Percentiles rank a stretch among this genome's conserved stretches.
Evolutionary conservation across 2,329 filamentous ascomycete species (phyloP).

Genomic region (Aspergillus carbonarius): DNA sequence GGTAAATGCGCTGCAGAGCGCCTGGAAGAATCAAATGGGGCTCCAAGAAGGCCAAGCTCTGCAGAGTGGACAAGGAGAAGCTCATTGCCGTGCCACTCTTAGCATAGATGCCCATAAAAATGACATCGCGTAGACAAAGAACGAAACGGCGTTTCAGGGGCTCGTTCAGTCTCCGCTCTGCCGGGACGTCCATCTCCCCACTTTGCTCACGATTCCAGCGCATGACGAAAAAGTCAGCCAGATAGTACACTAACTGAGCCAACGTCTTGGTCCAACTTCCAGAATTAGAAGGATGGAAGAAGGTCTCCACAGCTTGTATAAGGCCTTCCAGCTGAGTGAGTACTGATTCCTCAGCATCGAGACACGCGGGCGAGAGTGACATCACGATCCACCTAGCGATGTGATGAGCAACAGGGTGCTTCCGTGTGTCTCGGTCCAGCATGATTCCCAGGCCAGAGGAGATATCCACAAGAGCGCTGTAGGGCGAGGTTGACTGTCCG

Average conservation of each 20-base stretch:
- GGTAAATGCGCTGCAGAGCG: slow-evolving; percentile 92
- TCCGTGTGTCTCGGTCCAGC: slow-evolving; percentile 88
- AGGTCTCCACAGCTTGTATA: slow-evolving; percentile 93
- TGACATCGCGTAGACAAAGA: slow-evolving; percentile 81
- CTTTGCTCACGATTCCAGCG: slow-evolving; percentile 95
- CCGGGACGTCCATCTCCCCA: slow-evolving; percentile 83
- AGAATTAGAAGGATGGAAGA: slow-evolving; percentile 97
- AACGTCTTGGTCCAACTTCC: slow-evolving; percentile 88
- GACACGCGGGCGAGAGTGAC: slow-evolving; percentile 81
- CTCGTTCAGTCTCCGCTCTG: slow-evolving; percentile 73
- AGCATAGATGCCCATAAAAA: slow-evolving; percentile 97
- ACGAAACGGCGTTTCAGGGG: slow-evolving; percentile 89
- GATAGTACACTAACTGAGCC: slow-evolving; percentile 85
- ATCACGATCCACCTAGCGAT: slow-evolving; percentile 91
- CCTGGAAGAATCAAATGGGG: slow-evolving; percentile 89
- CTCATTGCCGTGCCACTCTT: slow-evolving; percentile 91
- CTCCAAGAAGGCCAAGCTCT: slow-evolving; percentile 85
- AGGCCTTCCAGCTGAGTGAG: slow-evolving; percentile 84
- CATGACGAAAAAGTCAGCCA: slow-evolving; percentile 95
- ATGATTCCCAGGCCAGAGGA: slow-evolving; percentile 79
- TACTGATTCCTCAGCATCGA: slow-evolving; percentile 75
- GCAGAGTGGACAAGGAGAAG: slow-evolving; percentile 86
- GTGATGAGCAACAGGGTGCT: slow-evolving; percentile 87
- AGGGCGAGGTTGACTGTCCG: slow-evolving; percentile 90
- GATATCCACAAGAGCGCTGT: slow-evolving; percentile 76